These are phyloP conservation scores for Vaccinium corymbosum DNA, from an alignment of 148 eudicot species.

Conservation along the genomic window DNA sequence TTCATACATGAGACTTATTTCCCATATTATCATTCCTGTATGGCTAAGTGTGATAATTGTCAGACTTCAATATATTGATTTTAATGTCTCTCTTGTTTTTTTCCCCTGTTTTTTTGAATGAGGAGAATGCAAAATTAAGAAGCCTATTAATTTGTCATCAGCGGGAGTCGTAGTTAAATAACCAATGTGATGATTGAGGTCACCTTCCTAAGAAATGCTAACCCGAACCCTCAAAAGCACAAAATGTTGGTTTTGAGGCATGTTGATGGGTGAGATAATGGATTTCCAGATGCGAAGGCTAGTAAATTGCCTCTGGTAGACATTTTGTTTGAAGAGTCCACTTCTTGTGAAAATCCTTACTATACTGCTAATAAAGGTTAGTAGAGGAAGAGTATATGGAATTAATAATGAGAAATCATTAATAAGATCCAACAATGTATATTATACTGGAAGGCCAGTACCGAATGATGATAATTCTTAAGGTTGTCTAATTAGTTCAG, in stretches of 20 bases:
- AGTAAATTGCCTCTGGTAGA: background rate
- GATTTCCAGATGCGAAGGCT: background rate
- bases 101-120: background rate
- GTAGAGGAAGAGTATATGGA: background rate
- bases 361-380: background rate
- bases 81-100: background rate
- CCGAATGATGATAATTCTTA: background rate
- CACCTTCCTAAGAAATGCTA: slow-evolving; percentile 2
- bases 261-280: slow-evolving; percentile 8
- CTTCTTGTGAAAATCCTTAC: background rate
- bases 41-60: background rate
- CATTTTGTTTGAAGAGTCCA: slow-evolving; percentile 2
- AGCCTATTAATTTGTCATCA: background rate
- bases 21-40: background rate
- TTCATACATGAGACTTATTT: background rate
- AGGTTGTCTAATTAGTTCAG: background rate
- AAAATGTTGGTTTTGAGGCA: background rate
- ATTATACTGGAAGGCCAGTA: background rate
- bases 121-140: background rate
- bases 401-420: background rate
- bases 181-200: slow-evolving; percentile 5
- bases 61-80: background rate
- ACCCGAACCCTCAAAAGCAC: background rate
- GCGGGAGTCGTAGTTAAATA: background rate
- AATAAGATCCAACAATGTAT: background rate